Conservation (phyloP, 2,329 filamentous ascomycete genomes). For the Sporothrix variecibatus region DNA sequence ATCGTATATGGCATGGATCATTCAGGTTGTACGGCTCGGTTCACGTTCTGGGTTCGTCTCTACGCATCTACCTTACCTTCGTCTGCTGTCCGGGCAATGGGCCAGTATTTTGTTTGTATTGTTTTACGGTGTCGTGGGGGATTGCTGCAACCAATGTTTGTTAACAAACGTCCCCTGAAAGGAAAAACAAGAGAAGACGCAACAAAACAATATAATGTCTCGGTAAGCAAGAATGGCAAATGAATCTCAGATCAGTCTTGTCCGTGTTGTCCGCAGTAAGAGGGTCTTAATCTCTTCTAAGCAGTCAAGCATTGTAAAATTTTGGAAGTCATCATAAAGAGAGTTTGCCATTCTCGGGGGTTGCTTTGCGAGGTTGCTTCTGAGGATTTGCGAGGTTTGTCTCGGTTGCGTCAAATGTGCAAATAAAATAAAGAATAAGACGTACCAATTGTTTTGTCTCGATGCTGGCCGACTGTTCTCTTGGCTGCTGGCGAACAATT, state of each 20-base stretch:
- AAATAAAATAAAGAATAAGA: background rate
- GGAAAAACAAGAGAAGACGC: background rate
- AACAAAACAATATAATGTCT: background rate
- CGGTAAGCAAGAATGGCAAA: background rate
- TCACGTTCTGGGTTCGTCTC: background rate
- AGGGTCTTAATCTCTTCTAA: constrained; percentile 6
- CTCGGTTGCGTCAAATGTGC: background rate
- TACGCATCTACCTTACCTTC: background rate
- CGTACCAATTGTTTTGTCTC: background rate
- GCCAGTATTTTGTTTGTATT: background rate
- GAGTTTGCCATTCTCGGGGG: background rate
- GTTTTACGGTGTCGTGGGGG: background rate
- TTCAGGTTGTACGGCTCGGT: background rate
- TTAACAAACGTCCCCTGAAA: background rate
- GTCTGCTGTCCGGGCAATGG: background rate
- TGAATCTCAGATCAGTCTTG: constrained; percentile 2
- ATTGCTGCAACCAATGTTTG: background rate
- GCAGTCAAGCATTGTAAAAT: constrained; percentile 22
- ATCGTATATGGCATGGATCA: no score
- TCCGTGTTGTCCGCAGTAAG: constrained; percentile 20
- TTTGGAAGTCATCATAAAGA: constrained; percentile 20
- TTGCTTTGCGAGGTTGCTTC: background rate
- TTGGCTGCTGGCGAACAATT: background rate
- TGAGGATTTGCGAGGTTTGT: background rate
- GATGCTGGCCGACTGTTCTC: background rate